Evolutionary conservation across 768 basidiomycete genomes (phyloP), one percentile per base, ranked within the genome.

Genomic region (Rhizopogon vesiculosus): DNA sequence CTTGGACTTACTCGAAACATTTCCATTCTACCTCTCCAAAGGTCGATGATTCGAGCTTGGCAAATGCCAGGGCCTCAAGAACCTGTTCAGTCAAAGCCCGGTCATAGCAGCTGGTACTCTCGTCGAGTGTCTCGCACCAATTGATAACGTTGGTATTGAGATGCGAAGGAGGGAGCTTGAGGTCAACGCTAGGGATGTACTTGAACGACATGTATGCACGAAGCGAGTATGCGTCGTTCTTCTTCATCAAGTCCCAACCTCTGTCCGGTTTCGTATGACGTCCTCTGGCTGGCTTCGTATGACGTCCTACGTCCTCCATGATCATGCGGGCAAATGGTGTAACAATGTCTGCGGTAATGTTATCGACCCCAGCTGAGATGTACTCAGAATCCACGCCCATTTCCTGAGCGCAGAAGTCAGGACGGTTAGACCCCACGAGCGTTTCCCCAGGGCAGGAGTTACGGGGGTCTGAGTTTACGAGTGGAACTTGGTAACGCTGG

Each of bases 31-130:
- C 59, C 0, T 62, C 55, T 5, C 60, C 60, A 4, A 41, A 62
- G 39, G 56, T 7, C 7, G 2, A 54, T 5, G 28, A 12, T 3
- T 42, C 46, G 0, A 56, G 38, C 1, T 42, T 38, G 31, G 58
- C 63, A 28, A 72, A 73, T 3, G 62, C 63, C 25, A 75, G 31
- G 3, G 60, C 52, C 5, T 57, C 66, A 19, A 77, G 57, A n/a
- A 77, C 66, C 1, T 64, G 58, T 59, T 77, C 75, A 1, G 69
- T 58, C 39, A 76, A 61, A 16, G 66, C 66, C 0, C 65, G 64
- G 54, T 77, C 71, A 56, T 68, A 77, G 56, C 61, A 66, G 1
- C 67, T 68, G 3, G 66, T 66, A 29, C 58, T 64, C n/a, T 61
- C 64, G 38, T 64, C 68, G 13, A 76, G 67, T 5, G 69, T 71